phyloP scores from a whole-genome alignment of 169 alveolate species.

The Plasmodium gonderi region DNA sequence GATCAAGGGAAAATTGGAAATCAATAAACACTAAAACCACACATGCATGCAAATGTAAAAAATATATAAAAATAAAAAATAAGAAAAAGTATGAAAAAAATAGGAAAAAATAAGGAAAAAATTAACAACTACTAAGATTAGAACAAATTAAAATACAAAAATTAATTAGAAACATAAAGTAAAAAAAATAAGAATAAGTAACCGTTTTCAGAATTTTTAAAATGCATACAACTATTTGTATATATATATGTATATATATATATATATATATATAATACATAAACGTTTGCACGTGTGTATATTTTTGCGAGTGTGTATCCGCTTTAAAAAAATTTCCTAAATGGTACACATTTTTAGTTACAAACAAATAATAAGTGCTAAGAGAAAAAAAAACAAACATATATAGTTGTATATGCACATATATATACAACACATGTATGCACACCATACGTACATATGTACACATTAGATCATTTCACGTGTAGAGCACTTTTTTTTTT shows the following conservation, averaged over 20 bases:
- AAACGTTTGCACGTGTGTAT: too few species aligned
- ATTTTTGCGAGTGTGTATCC: too few species aligned
- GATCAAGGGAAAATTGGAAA: constrained; percentile 2
- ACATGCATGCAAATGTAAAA: background rate
- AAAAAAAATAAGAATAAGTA: background rate
- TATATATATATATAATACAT: too few species aligned
- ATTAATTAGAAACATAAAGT: background rate
- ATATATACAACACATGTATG: background rate
- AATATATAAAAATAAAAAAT: background rate
- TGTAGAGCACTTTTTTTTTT: background rate
- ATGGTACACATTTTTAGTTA: background rate
- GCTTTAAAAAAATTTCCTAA: background rate
- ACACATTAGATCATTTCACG: background rate
- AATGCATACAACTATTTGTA: background rate
- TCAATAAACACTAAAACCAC: background rate
- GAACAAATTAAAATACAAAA: constrained; percentile 19
- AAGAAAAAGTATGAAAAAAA: background rate
- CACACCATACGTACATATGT: background rate
- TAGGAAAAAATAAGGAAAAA: background rate
- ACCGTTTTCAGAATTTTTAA: background rate
- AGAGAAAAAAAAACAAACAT: background rate
- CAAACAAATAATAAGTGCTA: background rate
- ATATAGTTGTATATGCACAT: background rate
- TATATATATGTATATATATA: background rate
- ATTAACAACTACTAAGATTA: background rate